A percentile compares a stretch with the other conserved stretches of the same genome.
These are phyloP conservation scores for Pseudogymnoascus sp. DNA, from an alignment of 2,329 filamentous ascomycete genomes.

Conservation along the genomic window DNA sequence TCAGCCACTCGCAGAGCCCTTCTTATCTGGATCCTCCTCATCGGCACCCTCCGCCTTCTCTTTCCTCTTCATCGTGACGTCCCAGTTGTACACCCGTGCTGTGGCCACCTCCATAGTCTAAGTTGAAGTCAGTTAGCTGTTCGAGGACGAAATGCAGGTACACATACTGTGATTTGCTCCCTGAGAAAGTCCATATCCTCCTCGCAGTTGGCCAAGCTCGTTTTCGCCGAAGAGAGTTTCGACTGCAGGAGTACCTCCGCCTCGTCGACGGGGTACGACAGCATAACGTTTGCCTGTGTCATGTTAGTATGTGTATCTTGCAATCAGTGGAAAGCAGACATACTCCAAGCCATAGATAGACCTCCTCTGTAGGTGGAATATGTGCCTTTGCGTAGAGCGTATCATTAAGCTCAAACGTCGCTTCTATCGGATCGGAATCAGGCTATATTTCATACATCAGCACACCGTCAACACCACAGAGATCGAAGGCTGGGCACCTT, in stretches of 20 bases:
- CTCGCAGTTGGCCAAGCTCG: slow-evolving; percentile 78
- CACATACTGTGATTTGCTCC: slow-evolving; percentile 85
- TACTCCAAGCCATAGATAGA: slow-evolving; percentile 95
- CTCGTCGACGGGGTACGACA: slow-evolving; percentile 85
- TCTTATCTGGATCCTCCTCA: slow-evolving; percentile 27
- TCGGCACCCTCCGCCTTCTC: slow-evolving; percentile 62
- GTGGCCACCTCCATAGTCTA: slow-evolving; percentile 95
- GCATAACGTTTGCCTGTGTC: slow-evolving; percentile 83
- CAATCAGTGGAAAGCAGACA: slow-evolving; percentile 24
- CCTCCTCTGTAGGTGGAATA: slow-evolving; percentile 76
- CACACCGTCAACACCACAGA: slow-evolving; percentile 11
- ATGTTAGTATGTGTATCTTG: slow-evolving; percentile 13
- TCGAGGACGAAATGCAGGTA: slow-evolving; percentile 4
- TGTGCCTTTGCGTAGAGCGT: slow-evolving; percentile 86
- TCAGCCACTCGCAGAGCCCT: slow-evolving; percentile 27
- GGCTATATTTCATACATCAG: slow-evolving; percentile 20
- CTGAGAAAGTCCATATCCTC: slow-evolving; percentile 93
- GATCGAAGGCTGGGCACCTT: slow-evolving; percentile 44
- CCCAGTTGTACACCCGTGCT: slow-evolving; percentile 98
- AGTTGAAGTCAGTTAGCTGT: slow-evolving; percentile 9
- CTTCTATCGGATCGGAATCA: slow-evolving; percentile 65
- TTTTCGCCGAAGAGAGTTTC: slow-evolving; percentile 72
- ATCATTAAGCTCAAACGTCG: slow-evolving; percentile 93
- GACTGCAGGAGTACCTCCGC: slow-evolving; percentile 69
- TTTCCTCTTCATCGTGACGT: slow-evolving; percentile 90